Evolutionary conservation across 2,329 filamentous ascomycete species (phyloP), one percentile per base, ranked within the genome.

Genomic region (Aspergillus arachidicola): DNA sequence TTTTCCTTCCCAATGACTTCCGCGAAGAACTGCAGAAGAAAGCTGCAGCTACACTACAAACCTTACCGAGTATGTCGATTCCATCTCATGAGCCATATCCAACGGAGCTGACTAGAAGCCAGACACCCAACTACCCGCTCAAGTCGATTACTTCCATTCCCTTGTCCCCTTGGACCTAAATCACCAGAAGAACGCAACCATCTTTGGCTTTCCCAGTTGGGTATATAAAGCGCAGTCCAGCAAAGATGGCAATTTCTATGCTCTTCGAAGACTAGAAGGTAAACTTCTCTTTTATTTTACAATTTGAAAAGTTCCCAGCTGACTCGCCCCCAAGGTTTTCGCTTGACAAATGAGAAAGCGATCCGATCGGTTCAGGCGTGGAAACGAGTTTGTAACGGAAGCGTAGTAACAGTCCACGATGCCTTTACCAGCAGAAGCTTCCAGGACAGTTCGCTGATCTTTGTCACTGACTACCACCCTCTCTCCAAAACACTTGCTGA

Each of bases 391-490:
- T 86, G 87, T 73, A 94, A 90, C 72, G 91, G 89, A 61, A 92
- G 88, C 68, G 87, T 98, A 23, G 94, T 98, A 34, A 91, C 90
- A 0, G 87, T 96, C 10, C 89, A 96, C 72, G 93, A 97, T 78
- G 93, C 92, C 0, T 99, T 99, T 73, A 99, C 95, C 0, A 96
- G 93, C 14, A 85, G 93, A 65, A 92, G 91, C 30, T 99, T 99
- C 77, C 92, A 93, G 60, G 95, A 98, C 76, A 96, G 92, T 78
- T 98, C 95, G 3, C 85, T 99, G 60, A 91, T 99, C 56, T 91
- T 99, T 72, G 93, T 96, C 28, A 95, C 93, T 65, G 93, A 96
- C 76, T 99, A 97, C 73, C 92, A 95, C 72, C 94, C 95, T 1
- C 84, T 95, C 23, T 92, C 94, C 2, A 96, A 95, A 78, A 97